These are phyloP conservation scores for Aspergillus japonicus DNA, from an alignment of 2,329 filamentous ascomycete genomes.

Conservation along the genomic window DNA sequence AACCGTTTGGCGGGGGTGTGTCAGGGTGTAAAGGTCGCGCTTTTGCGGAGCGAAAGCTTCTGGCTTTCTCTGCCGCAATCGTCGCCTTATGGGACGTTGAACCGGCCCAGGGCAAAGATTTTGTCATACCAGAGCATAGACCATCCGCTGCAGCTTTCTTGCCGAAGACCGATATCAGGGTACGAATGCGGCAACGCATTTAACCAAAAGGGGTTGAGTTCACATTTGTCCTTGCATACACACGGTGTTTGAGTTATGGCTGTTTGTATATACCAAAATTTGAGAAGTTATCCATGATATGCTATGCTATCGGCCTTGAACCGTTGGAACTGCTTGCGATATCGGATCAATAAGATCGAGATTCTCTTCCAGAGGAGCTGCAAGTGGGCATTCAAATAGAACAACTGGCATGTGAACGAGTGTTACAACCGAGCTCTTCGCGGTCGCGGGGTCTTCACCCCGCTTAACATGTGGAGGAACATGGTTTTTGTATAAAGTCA, in stretches of 20 bases:
- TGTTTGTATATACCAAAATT: background rate
- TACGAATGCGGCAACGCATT: slow-evolving; percentile 51
- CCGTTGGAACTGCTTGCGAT: slow-evolving; percentile 49
- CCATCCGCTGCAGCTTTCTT: slow-evolving; percentile 51
- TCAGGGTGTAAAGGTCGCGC: slow-evolving; percentile 52
- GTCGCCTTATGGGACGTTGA: slow-evolving; percentile 58
- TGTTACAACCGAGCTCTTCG: no score
- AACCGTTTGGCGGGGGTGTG: slow-evolving; percentile 51
- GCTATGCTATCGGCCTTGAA: background rate
- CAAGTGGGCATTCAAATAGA: no score
- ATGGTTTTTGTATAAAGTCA: no score
- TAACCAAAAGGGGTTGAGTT: slow-evolving; percentile 12
- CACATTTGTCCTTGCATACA: slow-evolving; percentile 2
- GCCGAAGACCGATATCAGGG: slow-evolving; percentile 54
- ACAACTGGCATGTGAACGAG: no score
- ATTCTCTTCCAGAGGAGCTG: no score
- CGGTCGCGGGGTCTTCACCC: no score
- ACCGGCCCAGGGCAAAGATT: slow-evolving; percentile 44
- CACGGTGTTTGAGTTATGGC: background rate
- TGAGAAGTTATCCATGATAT: background rate
- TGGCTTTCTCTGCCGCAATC: slow-evolving; percentile 54
- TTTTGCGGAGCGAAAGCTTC: slow-evolving; percentile 52
- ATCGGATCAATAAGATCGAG: slow-evolving; percentile 28
- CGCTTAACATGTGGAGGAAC: no score
- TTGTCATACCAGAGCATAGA: slow-evolving; percentile 53